Percentiles rank a stretch among this genome's conserved stretches.
These are phyloP conservation scores for Lasiosphaeria miniovina DNA, from an alignment of 495 filamentous ascomycete genomes.

Conservation along the genomic window DNA sequence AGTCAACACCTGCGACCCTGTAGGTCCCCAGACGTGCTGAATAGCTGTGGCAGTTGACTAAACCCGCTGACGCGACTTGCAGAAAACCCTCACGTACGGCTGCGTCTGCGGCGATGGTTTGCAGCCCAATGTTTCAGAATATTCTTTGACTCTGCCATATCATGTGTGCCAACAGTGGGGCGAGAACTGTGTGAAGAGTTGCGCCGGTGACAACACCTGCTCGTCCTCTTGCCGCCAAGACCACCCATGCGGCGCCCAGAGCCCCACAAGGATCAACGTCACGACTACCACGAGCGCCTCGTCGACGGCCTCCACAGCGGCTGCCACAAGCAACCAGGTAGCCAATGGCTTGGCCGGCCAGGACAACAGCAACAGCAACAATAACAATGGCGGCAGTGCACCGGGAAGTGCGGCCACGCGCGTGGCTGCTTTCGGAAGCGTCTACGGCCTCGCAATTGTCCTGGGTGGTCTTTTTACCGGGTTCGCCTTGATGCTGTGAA, in stretches of 20 bases:
- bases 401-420: slow-evolving; percentile 27
- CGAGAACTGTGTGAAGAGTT: slow-evolving; percentile 65
- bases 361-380: slow-evolving; percentile 20
- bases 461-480: slow-evolving; percentile 61
- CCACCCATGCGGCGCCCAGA: slow-evolving; percentile 77
- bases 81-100: slow-evolving; percentile 65
- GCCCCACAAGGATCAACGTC: slow-evolving; percentile 60
- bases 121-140: slow-evolving; percentile 75
- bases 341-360: slow-evolving; percentile 51
- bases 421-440: slow-evolving; percentile 48
- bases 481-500: slow-evolving; percentile 59
- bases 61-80: slow-evolving; percentile 15
- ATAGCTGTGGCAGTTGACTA: neutral
- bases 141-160: slow-evolving; percentile 83
- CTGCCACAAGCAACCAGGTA: slow-evolving; percentile 33
- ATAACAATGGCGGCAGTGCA: slow-evolving; percentile 24
- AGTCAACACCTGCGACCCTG: slow-evolving; percentile 67
- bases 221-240: slow-evolving; percentile 60
- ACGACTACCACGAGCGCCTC: slow-evolving; percentile 49
- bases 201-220: slow-evolving; percentile 58
- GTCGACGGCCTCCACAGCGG: slow-evolving; percentile 39
- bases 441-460: slow-evolving; percentile 57
- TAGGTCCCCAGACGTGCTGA: slow-evolving; percentile 42
- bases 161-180: slow-evolving; percentile 73
- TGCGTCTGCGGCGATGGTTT: slow-evolving; percentile 74